Base-by-base conservation (phyloP, 208 protist genomes). In the Trypanosoma platydactyli region DNA sequence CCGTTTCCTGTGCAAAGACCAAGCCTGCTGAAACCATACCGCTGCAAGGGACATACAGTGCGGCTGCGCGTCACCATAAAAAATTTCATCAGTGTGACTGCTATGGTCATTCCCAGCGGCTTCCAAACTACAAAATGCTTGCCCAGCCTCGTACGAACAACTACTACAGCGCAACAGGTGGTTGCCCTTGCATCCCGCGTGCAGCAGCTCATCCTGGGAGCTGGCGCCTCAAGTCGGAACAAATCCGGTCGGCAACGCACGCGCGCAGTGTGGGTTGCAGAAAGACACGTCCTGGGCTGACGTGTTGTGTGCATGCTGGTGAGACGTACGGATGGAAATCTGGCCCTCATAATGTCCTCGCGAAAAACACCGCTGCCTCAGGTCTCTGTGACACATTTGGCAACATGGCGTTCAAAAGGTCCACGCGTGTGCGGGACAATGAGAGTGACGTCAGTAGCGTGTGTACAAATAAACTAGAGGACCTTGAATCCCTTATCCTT, bases 361-460 rank as follows among this genome's bases (percentile, higher is more conserved):
- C 70, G 29, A 79, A 83, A 54, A 84, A 87, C 71, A 89, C 82
- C 13, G 86, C 86, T 40, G 83, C 78, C 42, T 77, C 63, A 12
- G 86, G 86, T 48, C 80, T 87, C 50, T 92, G 86, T 57, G 86
- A 92, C 62, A 92, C 86, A 11, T 92, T 84, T 54, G 86, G 86
- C 45, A 92, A 92, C 60, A 77, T 92, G 53, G 83, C 74, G 27
- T 92, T 92, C 61, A 88, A 86, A 64, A 63, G 50, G 18, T 44
- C 24, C 3, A 86, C 77, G 5, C 68, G 49, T 1, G 56, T 56
- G 15, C 29, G 62, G 25, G 79, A 89, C 65, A 65, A 76, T 46
- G 30, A 78, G 25, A 86, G 81, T 57, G 80, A 88, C 16, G 65
- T 83, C 46, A 91, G 85, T 68, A 86, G 81, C 60, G 85, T 84